A percentile compares a stretch with the other conserved stretches of the same genome.
Evolutionary conservation across 371 early-diverging fungal species (phyloP).

Genomic region (Actinomortierella wolfii): DNA sequence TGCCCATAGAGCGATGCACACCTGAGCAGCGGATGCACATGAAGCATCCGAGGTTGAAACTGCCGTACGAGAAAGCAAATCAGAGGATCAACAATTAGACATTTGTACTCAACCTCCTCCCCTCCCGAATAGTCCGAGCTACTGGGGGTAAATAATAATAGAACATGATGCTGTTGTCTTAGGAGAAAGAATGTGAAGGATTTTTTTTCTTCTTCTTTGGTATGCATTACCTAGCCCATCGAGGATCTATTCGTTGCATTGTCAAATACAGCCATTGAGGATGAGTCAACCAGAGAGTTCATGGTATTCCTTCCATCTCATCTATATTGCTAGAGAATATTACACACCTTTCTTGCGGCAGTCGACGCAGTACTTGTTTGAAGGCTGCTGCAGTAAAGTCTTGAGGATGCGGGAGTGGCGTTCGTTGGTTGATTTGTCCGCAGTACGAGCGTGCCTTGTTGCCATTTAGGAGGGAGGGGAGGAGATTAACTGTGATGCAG

Average conservation of each 20-base stretch:
- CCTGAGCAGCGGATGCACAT: conserved; percentile 89
- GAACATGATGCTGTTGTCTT: too few relatives aligned
- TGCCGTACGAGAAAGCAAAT: conserved; percentile 15
- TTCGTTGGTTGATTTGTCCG: conserved; percentile 76
- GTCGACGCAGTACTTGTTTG: conserved; percentile 82
- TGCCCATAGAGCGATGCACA: conserved; percentile 84
- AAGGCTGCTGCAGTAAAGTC: conserved; percentile 69
- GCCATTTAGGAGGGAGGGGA: conserved; percentile 54
- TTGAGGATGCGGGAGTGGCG: conserved; percentile 72
- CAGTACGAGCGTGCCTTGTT: conserved; percentile 74
- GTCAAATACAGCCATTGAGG: too few relatives aligned
- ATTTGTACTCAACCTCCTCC: background rate
- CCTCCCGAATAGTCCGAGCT: background rate
- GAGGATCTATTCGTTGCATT: conserved; percentile 65
- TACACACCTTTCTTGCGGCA: conserved; percentile 79
- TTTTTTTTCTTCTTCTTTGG: background rate
- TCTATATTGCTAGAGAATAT: too few relatives aligned
- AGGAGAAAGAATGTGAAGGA: too few relatives aligned
- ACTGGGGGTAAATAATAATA: too few relatives aligned
- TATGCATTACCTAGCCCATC: conserved; percentile 66
- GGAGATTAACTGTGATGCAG: too few relatives aligned
- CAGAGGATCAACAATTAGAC: background rate
- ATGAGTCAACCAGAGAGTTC: too few relatives aligned
- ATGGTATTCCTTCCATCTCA: too few relatives aligned
- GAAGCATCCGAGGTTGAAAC: conserved; percentile 87